Conservation (phyloP, 768 basidiomycete genomes). For the Termitomyces sp. region DNA sequence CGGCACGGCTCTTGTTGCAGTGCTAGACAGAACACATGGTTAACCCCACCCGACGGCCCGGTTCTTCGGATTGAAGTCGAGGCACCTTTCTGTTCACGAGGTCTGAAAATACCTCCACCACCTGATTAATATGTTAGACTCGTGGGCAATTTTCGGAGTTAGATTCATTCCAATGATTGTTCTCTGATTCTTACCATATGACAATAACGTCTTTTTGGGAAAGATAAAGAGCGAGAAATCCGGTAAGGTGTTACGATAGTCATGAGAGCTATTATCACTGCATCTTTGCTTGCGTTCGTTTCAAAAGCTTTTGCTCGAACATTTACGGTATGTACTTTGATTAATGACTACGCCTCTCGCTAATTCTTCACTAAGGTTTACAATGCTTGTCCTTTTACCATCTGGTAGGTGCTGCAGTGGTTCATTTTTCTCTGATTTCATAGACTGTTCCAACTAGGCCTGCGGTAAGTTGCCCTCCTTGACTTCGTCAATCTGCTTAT, state of each 20-base stretch:
- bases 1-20: too few relatives aligned
- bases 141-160: neutral
- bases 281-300: conserved; percentile 14
- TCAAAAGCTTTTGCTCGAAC: conserved; percentile 38
- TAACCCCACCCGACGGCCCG: neutral
- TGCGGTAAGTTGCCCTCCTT: conserved; percentile 20
- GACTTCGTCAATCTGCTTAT: neutral
- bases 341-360: neutral
- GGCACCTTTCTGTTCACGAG: conserved; percentile 1
- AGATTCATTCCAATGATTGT: neutral
- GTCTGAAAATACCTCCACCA: neutral
- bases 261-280: conserved; percentile 23
- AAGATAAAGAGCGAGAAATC: neutral
- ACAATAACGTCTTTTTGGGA: neutral
- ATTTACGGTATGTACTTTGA: conserved; percentile 34
- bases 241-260: neutral
- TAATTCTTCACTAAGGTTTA: conserved; percentile 27
- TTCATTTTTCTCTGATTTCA: neutral
- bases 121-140: neutral
- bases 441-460: conserved; percentile 22
- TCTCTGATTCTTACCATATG: neutral
- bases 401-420: conserved; percentile 40
- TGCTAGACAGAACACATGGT: neutral
- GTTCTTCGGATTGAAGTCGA: neutral
- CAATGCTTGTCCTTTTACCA: conserved; percentile 63